These are phyloP conservation scores for Pythium brassicae DNA, from an alignment of 352 stramenopile genomes.

Conservation along the genomic window DNA sequence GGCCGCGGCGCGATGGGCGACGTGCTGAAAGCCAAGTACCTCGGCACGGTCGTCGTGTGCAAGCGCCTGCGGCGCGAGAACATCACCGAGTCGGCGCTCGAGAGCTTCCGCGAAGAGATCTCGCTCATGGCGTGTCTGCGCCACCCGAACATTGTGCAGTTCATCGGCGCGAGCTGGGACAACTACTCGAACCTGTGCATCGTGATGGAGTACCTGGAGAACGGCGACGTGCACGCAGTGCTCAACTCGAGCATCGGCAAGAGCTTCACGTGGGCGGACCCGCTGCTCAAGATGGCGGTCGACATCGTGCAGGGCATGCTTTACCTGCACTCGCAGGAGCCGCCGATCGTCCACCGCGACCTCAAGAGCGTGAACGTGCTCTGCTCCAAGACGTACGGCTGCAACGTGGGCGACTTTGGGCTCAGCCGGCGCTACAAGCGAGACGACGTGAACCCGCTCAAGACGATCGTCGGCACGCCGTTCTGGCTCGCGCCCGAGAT, in stretches of 20 bases:
- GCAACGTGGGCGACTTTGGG: constrained; percentile 87
- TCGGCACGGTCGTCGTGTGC: constrained; percentile 84
- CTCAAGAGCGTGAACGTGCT: constrained; percentile 89
- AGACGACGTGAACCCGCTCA: constrained; percentile 78
- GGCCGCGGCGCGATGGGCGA: constrained; percentile 78
- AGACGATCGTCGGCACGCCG: constrained; percentile 78
- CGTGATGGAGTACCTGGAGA: constrained; percentile 89
- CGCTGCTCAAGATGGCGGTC: constrained; percentile 84
- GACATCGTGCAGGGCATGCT: constrained; percentile 85
- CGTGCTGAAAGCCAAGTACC: constrained; percentile 87
- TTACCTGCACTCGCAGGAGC: constrained; percentile 83
- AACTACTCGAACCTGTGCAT: constrained; percentile 88
- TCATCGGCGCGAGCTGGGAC: constrained; percentile 87
- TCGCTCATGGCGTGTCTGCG: constrained; percentile 82
- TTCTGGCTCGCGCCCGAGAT: constrained; percentile 88
- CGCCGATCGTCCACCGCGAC: constrained; percentile 80
- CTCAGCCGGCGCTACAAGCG: constrained; percentile 73
- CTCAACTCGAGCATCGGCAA: constrained; percentile 77
- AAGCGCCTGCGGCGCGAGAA: constrained; percentile 85
- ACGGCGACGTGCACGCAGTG: constrained; percentile 85
- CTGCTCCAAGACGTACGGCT: constrained; percentile 84
- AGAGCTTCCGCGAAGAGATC: constrained; percentile 83
- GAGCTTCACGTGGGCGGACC: constrained; percentile 82
- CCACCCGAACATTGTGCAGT: constrained; percentile 88
- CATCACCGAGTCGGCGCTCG: constrained; percentile 65